These are phyloP conservation scores for Centaurea solstitialis DNA, from an alignment of 129 eudicot species.

Conservation along the genomic window DNA sequence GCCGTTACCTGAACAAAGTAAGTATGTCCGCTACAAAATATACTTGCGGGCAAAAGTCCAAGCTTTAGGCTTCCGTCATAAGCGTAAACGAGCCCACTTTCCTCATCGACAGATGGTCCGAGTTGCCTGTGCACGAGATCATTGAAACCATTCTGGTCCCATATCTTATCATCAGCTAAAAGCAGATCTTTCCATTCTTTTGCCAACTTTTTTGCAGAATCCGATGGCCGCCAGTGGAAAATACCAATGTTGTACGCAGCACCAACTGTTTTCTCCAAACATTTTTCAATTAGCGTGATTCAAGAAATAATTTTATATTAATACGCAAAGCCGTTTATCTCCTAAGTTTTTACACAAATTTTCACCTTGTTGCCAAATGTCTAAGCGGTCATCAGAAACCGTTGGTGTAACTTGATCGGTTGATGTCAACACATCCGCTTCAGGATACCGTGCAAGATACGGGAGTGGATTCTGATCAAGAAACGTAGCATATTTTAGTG, in stretches of 20 bases:
- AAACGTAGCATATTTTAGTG: constrained; percentile 15
- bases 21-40: constrained; percentile 97
- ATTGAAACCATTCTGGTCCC: constrained; percentile 97
- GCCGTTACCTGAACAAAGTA: constrained; percentile 86
- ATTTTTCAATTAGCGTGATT: not conserved
- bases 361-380: constrained; percentile 88
- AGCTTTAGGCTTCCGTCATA: constrained; percentile 92
- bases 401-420: constrained; percentile 96
- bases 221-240: constrained; percentile 92
- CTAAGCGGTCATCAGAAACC: constrained; percentile 87
- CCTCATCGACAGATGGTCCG: constrained; percentile 93
- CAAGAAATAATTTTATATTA: not conserved
- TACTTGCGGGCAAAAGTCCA: constrained; percentile 89
- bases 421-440: constrained; percentile 93
- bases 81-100: constrained; percentile 92
- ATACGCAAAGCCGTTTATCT: not conserved
- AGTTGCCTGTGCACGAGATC: constrained; percentile 74
- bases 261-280: constrained; percentile 52
- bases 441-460: constrained; percentile 91
- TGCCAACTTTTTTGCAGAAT: constrained; percentile 76
- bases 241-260: constrained; percentile 96
- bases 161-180: constrained; percentile 83
- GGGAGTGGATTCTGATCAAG: constrained; percentile 89
- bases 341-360: not conserved
- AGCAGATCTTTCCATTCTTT: constrained; percentile 96